A percentile compares a stretch with the other conserved stretches of the same genome.
Evolutionary conservation across 2,329 filamentous ascomycete genomes (phyloP).

Genomic region (Trichophyton mentagrophytes): DNA sequence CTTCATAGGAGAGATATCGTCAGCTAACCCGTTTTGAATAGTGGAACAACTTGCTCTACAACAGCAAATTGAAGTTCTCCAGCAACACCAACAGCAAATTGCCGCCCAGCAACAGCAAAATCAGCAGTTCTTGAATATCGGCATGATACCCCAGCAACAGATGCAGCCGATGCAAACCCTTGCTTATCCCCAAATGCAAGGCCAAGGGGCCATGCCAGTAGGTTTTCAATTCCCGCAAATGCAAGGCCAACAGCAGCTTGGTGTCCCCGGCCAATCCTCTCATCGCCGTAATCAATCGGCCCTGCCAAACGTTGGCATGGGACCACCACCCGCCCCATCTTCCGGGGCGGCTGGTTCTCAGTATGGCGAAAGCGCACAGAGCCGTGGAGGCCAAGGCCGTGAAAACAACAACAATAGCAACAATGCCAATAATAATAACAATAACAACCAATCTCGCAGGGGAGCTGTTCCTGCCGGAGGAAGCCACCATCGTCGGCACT

Average conservation of each 20-base stretch:
- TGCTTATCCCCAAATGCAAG: constrained; percentile 57
- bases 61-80: constrained; percentile 86
- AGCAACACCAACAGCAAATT: constrained; percentile 96
- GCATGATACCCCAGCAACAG: constrained; percentile 66
- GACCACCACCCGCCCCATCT: constrained; percentile 82
- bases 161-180: constrained; percentile 46
- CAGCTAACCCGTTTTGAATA: constrained; percentile 24
- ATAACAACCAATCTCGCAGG: constrained; percentile 51
- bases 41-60: constrained; percentile 92
- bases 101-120: constrained; percentile 58
- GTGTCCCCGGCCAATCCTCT: constrained; percentile 53
- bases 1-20: background rate
- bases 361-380: constrained; percentile 30
- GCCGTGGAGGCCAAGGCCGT: constrained; percentile 47
- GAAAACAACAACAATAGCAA: constrained; percentile 42
- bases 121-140: constrained; percentile 93
- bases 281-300: constrained; percentile 98
- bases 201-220: constrained; percentile 30
- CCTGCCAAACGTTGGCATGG: constrained; percentile 82
- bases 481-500: constrained; percentile 89
- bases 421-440: background rate
- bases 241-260: constrained; percentile 46
- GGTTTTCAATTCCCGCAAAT: constrained; percentile 79
- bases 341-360: constrained; percentile 52
- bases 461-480: constrained; percentile 54